Evolutionary conservation across 2,329 filamentous ascomycete genomes (phyloP).

Genomic region (Diaporthe sp.): DNA sequence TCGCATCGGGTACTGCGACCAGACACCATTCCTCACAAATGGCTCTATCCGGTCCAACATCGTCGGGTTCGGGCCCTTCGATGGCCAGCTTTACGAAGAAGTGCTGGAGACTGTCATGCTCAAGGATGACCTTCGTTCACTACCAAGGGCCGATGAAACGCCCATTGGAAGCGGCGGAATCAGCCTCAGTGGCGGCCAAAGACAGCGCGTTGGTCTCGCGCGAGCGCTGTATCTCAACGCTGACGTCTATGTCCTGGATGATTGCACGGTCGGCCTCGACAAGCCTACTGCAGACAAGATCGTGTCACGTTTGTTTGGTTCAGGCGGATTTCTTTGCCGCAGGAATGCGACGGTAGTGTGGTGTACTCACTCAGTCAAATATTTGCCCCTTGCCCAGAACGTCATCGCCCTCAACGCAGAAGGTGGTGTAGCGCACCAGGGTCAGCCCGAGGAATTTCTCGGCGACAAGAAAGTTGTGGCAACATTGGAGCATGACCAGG

Average conservation of each 20-base stretch:
- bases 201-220: constrained; percentile 48
- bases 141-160: constrained; percentile 55
- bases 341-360: constrained; percentile 50
- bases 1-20: constrained; percentile 51
- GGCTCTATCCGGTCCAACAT: constrained; percentile 56
- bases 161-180: constrained; percentile 58
- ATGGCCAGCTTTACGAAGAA: constrained; percentile 51
- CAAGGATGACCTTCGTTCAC: constrained; percentile 47
- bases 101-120: constrained; percentile 54
- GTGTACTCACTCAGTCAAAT: constrained; percentile 52
- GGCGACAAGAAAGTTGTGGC: neutral
- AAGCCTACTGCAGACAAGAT: constrained; percentile 30
- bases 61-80: constrained; percentile 50
- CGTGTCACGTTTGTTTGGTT: neutral
- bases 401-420: constrained; percentile 11
- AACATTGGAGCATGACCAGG: neutral
- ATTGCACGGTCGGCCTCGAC: constrained; percentile 38
- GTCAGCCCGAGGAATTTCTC: constrained; percentile 3
- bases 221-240: constrained; percentile 37
- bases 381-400: constrained; percentile 14
- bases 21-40: constrained; percentile 52
- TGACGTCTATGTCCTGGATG: constrained; percentile 33
- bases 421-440: neutral
- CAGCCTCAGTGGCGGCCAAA: constrained; percentile 59
- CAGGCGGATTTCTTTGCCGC: constrained; percentile 45